Evolutionary conservation across 371 early-diverging fungal species (phyloP), one percentile per base, ranked within the genome.

Genomic region (Syncephalis plumigaleata): DNA sequence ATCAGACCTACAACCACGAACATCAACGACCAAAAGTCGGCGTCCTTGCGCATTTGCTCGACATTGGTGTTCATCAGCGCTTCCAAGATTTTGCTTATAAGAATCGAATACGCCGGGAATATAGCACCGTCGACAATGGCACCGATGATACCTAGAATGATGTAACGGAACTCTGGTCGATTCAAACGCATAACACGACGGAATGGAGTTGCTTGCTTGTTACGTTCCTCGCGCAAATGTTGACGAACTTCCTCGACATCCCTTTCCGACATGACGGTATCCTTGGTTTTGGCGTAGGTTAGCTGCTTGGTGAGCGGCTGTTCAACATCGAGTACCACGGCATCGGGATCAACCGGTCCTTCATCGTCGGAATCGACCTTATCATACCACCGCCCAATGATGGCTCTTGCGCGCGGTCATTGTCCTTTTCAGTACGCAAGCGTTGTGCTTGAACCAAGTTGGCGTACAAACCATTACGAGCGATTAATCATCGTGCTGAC

Each of bases 21-120:
- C 57, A 83, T 67, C 42, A 87, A 68, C 1, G 87, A 68, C 60
- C 79, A 91, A 37, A 84, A 71, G 42, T 76, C 72, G 45, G 79
- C 68, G 31, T 75, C 70, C 31, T 31, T 31, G 11, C 31, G 31
- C 31, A 31, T 31, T 31, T 31, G 31, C 11, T 7, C 31, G 11
- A 31, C 7, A 11, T 31, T 31, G 4, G 4, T 4, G 42, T 59
- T 49, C 23, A 67, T 57, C 36, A 73, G 43, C 1, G 64, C 63
- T 16, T 57, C 45, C 21, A 74, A 51, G 57, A 71, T 72, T 46
- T 63, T 60, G 15, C 71, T 52, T 44, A 78, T 73, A 20, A 71
- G 50, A 20, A 76, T 58, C 25, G 71, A 55, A 50, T 72, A 79
- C 18, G 64, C 48, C 2, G 77, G 75, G 25, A 45, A 53, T 3